phyloP scores from a whole-genome alignment of 345 rosid species.

The Ceriops tagal region DNA sequence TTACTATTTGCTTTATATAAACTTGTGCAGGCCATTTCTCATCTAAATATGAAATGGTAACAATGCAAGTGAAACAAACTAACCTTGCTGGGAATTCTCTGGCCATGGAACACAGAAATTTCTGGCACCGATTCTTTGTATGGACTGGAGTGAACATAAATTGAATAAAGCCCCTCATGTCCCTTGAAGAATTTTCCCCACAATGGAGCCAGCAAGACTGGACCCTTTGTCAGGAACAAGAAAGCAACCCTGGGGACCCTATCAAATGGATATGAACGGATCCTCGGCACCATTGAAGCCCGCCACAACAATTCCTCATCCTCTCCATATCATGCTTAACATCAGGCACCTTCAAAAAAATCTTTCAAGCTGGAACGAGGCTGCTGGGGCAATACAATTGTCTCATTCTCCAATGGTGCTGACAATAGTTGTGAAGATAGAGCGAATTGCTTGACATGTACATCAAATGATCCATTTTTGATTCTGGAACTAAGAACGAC shows the following conservation, averaged over 20 bases:
- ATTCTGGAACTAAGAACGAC: constrained; percentile 19
- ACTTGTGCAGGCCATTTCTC: background rate
- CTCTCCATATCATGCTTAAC: constrained; percentile 46
- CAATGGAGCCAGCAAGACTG: too few relatives aligned
- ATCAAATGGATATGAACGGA: constrained; percentile 37
- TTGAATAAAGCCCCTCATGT: constrained; percentile 53
- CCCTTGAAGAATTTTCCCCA: too few relatives aligned
- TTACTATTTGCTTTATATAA: background rate
- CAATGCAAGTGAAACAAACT: background rate
- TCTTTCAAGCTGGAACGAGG: constrained; percentile 29
- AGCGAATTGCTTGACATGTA: constrained; percentile 6
- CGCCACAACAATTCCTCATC: constrained; percentile 56
- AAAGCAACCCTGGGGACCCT: constrained; percentile 58
- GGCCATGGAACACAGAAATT: constrained; percentile 49
- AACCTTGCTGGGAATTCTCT: constrained; percentile 80
- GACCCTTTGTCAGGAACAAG: constrained; percentile 61
- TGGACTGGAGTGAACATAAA: constrained; percentile 73
- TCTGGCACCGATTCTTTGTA: constrained; percentile 38
- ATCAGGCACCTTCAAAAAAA: constrained; percentile 30
- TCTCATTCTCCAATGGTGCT: constrained; percentile 1
- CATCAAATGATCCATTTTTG: constrained; percentile 9
- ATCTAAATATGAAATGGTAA: background rate
- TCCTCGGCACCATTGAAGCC: constrained; percentile 42
- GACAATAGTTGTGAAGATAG: background rate
- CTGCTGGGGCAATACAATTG: background rate